Percentiles rank a stretch among this genome's conserved stretches.
Evolutionary conservation across 140 eudicot genomes (phyloP).

Genomic region (Senecio squalidus): DNA sequence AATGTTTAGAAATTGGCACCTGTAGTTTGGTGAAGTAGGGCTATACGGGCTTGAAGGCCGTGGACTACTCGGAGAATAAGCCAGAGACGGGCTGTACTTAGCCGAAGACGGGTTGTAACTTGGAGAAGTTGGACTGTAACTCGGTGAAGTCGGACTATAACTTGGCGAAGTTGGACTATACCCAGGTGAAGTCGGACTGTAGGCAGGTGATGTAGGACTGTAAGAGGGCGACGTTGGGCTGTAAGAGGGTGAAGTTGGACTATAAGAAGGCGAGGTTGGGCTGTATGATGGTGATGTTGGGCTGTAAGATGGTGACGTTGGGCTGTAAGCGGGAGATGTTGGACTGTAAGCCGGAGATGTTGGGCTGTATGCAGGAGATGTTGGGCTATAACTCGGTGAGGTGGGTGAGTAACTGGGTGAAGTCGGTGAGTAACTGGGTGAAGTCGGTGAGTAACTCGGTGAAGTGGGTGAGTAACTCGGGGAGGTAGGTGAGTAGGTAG

Average conservation of each 20-base stretch:
- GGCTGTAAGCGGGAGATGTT: conserved; percentile 78
- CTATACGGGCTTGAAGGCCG: conserved; percentile 70
- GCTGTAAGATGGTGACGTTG: conserved; percentile 80
- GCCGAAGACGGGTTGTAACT: conserved; percentile 57
- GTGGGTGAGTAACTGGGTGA: conserved; percentile 82
- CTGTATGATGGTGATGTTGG: conserved; percentile 83
- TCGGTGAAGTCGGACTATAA: conserved; percentile 84
- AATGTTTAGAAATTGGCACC: conserved; percentile 30
- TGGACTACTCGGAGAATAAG: conserved; percentile 61
- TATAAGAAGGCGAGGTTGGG: conserved; percentile 81
- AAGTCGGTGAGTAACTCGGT: conserved; percentile 59
- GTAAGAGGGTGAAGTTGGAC: conserved; percentile 82
- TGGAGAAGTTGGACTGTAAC: conserved; percentile 72
- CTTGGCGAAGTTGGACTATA: conserved; percentile 89
- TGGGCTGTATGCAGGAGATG: conserved; percentile 79
- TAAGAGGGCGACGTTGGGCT: conserved; percentile 86
- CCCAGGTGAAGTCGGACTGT: conserved; percentile 75
- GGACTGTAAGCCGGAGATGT: conserved; percentile 92
- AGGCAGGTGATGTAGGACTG: conserved; percentile 77
- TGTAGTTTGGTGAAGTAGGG: conserved; percentile 93
- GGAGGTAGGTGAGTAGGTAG: conserved; percentile 82
- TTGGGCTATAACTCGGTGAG: conserved; percentile 80
- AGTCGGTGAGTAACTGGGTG: conserved; percentile 66
- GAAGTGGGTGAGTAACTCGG: conserved; percentile 86
- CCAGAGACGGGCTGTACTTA: conserved; percentile 64